Percentiles rank a stretch among this genome's conserved stretches.
These are phyloP conservation scores for Sonneratia alba DNA, from an alignment of 345 rosid species.

Conservation along the genomic window DNA sequence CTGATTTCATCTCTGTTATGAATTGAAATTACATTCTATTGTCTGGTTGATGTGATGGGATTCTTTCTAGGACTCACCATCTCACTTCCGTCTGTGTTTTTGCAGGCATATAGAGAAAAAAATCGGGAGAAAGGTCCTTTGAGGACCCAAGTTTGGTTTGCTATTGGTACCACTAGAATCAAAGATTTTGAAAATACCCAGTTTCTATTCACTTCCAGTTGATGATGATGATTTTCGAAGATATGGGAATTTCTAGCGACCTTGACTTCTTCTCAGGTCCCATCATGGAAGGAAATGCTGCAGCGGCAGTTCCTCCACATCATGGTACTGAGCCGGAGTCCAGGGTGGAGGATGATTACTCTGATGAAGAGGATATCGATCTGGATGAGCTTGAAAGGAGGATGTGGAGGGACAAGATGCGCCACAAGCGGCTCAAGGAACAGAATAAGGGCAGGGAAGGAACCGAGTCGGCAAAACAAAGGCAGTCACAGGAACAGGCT, in stretches of 20 bases:
- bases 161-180: neutral
- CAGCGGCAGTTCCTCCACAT: constrained; percentile 18
- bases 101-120: neutral
- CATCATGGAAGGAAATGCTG: constrained; percentile 28
- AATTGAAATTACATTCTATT: neutral
- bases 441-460: constrained; percentile 44
- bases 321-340: constrained; percentile 39
- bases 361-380: constrained; percentile 66
- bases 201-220: neutral
- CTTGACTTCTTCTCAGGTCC: constrained; percentile 56
- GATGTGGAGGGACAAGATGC: constrained; percentile 76
- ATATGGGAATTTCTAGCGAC: constrained; percentile 72
- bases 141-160: neutral
- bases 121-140: neutral
- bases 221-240: constrained; percentile 51
- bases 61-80: neutral
- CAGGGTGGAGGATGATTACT: constrained; percentile 36
- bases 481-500: constrained; percentile 68
- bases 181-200: neutral
- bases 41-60: neutral
- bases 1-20: neutral
- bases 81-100: neutral
- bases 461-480: constrained; percentile 45
- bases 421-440: constrained; percentile 62
- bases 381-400: constrained; percentile 77